A percentile compares a stretch with the other conserved stretches of the same genome.
Evolutionary conservation across 2,329 filamentous ascomycete species (phyloP).

Genomic region (Amylocarpus encephaloides): DNA sequence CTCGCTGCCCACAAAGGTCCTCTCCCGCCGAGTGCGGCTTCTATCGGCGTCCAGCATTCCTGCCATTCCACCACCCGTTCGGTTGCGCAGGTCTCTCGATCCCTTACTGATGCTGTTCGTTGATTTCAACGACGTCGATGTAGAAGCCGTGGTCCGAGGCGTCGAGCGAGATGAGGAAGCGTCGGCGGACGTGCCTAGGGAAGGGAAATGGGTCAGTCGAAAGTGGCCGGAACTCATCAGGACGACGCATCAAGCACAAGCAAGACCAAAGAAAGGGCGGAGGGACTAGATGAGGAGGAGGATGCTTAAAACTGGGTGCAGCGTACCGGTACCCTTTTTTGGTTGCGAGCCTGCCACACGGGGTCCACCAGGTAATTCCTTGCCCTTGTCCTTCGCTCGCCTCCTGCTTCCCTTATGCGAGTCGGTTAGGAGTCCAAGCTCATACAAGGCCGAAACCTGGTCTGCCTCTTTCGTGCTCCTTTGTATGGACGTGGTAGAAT

Average conservation of each 20-base stretch:
- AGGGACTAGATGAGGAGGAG: neutral
- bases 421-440: constrained; percentile 28
- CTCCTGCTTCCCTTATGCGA: constrained; percentile 27
- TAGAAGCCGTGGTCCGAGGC: constrained; percentile 7
- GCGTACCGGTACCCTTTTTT: constrained; percentile 29
- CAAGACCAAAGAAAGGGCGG: neutral
- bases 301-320: constrained; percentile 7
- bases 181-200: constrained; percentile 9
- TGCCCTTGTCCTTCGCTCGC: constrained; percentile 25
- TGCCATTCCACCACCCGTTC: constrained; percentile 42
- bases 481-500: neutral
- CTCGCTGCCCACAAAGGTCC: constrained; percentile 91
- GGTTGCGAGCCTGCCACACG: constrained; percentile 27
- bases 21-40: constrained; percentile 73
- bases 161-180: constrained; percentile 9
- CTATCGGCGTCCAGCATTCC: constrained; percentile 69
- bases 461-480: constrained; percentile 19
- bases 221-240: constrained; percentile 1
- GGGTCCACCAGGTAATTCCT: constrained; percentile 24
- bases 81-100: constrained; percentile 21
- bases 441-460: constrained; percentile 29
- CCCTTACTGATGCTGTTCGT: constrained; percentile 12
- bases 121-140: constrained; percentile 11
- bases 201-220: constrained; percentile 14
- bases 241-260: neutral